Evolutionary conservation across 176 grass and related monocot genomes (phyloP).

Genomic region (Stipa capillata): DNA sequence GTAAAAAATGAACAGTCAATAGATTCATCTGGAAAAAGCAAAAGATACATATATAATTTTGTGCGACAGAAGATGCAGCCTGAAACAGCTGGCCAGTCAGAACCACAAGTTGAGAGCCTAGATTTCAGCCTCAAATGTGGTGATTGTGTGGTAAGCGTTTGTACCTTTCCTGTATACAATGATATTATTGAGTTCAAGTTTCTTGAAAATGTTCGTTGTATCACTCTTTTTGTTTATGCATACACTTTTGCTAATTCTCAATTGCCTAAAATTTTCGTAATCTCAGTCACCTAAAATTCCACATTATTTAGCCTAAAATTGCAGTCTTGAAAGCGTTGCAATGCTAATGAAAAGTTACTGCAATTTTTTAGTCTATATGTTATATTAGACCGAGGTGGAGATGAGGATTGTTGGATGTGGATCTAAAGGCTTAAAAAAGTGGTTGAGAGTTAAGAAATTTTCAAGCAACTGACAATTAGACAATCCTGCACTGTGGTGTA

Average conservation of each 20-base stretch:
- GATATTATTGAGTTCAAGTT: constrained; percentile 9
- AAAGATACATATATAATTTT: constrained; percentile 79
- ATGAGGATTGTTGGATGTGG: too few relatives aligned
- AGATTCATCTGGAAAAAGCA: constrained; percentile 60
- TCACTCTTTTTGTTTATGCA: constrained; percentile 11
- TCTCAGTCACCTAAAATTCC: too few relatives aligned
- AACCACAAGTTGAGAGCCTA: constrained; percentile 37
- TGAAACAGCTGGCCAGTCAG: constrained; percentile 18
- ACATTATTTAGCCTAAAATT: too few relatives aligned
- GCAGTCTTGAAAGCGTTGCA: too few relatives aligned
- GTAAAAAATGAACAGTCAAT: constrained; percentile 42
- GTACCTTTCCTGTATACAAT: constrained; percentile 9
- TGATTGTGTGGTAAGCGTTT: constrained; percentile 78
- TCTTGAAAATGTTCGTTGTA: background rate
- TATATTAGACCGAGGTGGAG: too few relatives aligned
- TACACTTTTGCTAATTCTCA: constrained; percentile 8
- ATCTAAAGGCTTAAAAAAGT: too few relatives aligned
- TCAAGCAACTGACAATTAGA: too few relatives aligned
- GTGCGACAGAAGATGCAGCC: constrained; percentile 40
- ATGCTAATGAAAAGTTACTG: too few relatives aligned
- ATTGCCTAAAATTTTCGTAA: too few relatives aligned
- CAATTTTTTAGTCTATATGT: too few relatives aligned
- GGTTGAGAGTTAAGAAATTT: too few relatives aligned
- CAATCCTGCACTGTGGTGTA: background rate
- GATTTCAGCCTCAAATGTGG: constrained; percentile 59